Evolutionary conservation across 106 monocot genomes (phyloP).

Genomic region (Narthecium ossifragum): DNA sequence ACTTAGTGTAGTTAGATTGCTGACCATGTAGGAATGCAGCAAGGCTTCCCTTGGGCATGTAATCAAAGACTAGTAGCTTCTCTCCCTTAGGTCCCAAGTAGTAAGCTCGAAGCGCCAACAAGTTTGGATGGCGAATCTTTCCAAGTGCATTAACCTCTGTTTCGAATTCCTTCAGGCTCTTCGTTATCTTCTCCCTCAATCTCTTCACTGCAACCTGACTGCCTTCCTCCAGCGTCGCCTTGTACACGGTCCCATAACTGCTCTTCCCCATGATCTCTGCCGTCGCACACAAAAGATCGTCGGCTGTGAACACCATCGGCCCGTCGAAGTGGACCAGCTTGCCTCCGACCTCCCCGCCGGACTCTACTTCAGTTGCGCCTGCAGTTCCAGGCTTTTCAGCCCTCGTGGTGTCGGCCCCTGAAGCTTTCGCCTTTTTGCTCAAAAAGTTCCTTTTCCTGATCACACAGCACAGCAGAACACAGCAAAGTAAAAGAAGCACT

Average conservation of each 20-base stretch:
- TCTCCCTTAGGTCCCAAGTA: constrained; percentile 94
- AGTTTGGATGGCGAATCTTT: constrained; percentile 61
- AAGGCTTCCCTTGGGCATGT: constrained; percentile 82
- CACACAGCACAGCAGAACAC: constrained; percentile 54
- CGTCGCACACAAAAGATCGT: constrained; percentile 88
- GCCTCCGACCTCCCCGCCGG: constrained; percentile 45
- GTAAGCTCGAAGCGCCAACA: constrained; percentile 62
- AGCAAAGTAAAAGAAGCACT: constrained; percentile 58
- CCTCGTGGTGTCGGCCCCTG: constrained; percentile 18
- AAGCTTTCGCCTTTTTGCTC: constrained; percentile 19
- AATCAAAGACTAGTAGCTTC: constrained; percentile 91
- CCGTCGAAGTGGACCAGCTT: constrained; percentile 93
- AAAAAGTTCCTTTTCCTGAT: constrained; percentile 29
- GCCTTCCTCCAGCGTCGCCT: constrained; percentile 81
- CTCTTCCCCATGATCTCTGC: constrained; percentile 97
- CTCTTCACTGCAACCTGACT: constrained; percentile 83
- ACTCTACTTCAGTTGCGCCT: constrained; percentile 12
- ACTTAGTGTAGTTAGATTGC: not conserved
- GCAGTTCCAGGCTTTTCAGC: constrained; percentile 25
- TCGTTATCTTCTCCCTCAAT: constrained; percentile 83
- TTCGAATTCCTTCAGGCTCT: constrained; percentile 73
- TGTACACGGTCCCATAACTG: constrained; percentile 93
- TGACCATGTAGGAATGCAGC: constrained; percentile 76
- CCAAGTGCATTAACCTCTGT: constrained; percentile 58
- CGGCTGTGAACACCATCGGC: constrained; percentile 68